Conservation (phyloP, 208 protist species). For the Porcisia deanei region DNA sequence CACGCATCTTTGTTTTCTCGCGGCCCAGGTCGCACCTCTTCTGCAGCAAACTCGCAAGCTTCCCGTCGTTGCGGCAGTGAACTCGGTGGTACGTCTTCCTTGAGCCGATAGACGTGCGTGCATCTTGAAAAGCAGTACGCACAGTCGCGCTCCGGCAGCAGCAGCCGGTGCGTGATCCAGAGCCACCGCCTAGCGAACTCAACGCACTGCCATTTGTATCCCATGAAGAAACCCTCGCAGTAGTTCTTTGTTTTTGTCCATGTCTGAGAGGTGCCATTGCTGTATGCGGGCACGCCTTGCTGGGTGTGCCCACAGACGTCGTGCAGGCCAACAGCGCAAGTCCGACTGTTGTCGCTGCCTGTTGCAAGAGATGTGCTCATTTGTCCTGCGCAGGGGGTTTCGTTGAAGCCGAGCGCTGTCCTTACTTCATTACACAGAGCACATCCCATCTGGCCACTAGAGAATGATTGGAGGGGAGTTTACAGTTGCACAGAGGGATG, state of each 20-base stretch:
- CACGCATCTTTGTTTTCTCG: constrained; percentile 26
- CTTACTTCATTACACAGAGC: not conserved
- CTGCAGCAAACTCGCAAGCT: not conserved
- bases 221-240: constrained; percentile 63
- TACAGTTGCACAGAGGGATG: not conserved
- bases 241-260: constrained; percentile 54
- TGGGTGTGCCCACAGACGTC: constrained; percentile 56
- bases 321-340: constrained; percentile 25
- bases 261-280: constrained; percentile 57
- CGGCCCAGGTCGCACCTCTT: constrained; percentile 6
- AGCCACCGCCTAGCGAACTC: constrained; percentile 86
- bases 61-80: not conserved
- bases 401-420: not conserved
- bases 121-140: constrained; percentile 47
- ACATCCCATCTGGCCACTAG: not conserved
- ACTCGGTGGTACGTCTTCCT: constrained; percentile 3
- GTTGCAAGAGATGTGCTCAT: not conserved
- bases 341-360: not conserved
- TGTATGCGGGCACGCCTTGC: constrained; percentile 66
- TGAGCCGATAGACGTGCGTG: constrained; percentile 33
- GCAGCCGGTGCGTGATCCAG: constrained; percentile 55
- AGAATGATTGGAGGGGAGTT: not conserved
- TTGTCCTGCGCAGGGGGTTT: not conserved
- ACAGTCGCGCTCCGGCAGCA: constrained; percentile 53
- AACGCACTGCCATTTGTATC: constrained; percentile 89